These are phyloP conservation scores for Ophiostoma montium DNA, from an alignment of 2,329 filamentous ascomycete species.

Conservation along the genomic window DNA sequence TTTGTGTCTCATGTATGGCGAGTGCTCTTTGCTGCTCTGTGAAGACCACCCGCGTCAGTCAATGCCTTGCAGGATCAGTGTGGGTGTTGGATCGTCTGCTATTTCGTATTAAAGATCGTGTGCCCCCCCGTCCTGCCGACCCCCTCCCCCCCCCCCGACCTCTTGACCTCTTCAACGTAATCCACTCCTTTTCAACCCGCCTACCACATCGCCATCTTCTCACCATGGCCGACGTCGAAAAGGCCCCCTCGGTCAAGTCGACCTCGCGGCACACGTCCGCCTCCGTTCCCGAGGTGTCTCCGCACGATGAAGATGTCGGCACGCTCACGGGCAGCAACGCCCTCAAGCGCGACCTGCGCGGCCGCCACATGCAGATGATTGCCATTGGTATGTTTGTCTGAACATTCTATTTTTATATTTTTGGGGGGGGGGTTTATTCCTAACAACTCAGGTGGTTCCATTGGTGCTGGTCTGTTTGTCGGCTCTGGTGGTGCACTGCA, in stretches of 20 bases:
- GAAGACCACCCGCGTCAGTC: too few relatives aligned
- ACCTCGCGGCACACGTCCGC: neutral
- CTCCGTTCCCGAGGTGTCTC: neutral
- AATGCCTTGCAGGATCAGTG: too few relatives aligned
- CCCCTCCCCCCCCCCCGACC: too few relatives aligned
- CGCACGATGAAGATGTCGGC: constrained; percentile 23
- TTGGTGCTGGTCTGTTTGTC: constrained; percentile 52
- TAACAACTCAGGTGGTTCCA: constrained; percentile 24
- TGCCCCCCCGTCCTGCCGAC: too few relatives aligned
- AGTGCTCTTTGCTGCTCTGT: too few relatives aligned
- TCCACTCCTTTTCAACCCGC: neutral
- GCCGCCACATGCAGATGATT: constrained; percentile 33
- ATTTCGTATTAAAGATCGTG: too few relatives aligned
- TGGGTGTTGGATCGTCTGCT: too few relatives aligned
- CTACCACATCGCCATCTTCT: neutral
- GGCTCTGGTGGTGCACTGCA: constrained; percentile 47
- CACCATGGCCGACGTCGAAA: neutral
- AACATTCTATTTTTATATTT: too few relatives aligned
- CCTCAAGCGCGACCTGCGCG: constrained; percentile 23
- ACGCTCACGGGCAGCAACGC: constrained; percentile 15
- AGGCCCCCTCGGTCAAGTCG: neutral
- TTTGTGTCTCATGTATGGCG: too few relatives aligned
- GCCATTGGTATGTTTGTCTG: constrained; percentile 24
- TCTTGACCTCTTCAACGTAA: neutral
- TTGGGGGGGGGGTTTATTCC: too few relatives aligned